These are phyloP conservation scores for Croton setiger DNA, from an alignment of 441 rosid species.

Conservation along the genomic window DNA sequence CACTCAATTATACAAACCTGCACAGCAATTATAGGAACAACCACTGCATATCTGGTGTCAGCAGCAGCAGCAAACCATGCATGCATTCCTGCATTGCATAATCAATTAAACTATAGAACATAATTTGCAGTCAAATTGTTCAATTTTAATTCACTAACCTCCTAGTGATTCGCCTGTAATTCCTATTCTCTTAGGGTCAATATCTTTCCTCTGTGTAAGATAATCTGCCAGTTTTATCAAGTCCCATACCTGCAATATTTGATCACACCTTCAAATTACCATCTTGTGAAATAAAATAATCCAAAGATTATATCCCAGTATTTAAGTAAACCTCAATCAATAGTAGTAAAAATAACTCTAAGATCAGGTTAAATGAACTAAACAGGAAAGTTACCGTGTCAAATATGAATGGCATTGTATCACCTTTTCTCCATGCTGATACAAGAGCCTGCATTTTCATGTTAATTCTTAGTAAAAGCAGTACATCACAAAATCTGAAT, in stretches of 20 bases:
- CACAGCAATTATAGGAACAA: slow-evolving; percentile 75
- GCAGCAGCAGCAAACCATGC: slow-evolving; percentile 92
- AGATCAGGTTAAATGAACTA: slow-evolving; percentile 3
- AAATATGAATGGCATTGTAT: slow-evolving; percentile 90
- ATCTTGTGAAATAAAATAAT: slow-evolving; percentile 8
- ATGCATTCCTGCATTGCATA: slow-evolving; percentile 71
- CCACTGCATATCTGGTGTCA: slow-evolving; percentile 70
- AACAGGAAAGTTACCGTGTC: slow-evolving; percentile 57
- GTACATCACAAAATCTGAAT: background rate
- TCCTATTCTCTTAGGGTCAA: slow-evolving; percentile 80
- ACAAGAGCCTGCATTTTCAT: slow-evolving; percentile 64
- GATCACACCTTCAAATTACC: slow-evolving; percentile 9
- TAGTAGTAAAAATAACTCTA: background rate
- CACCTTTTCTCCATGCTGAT: slow-evolving; percentile 77
- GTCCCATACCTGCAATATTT: slow-evolving; percentile 69
- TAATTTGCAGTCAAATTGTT: background rate
- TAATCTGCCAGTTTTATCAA: slow-evolving; percentile 84
- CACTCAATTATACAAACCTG: slow-evolving; percentile 50
- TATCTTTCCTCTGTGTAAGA: slow-evolving; percentile 70
- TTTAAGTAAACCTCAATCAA: background rate
- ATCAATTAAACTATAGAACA: slow-evolving; percentile 10
- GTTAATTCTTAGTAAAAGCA: background rate
- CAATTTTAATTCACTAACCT: slow-evolving; percentile 48
- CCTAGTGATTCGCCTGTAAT: slow-evolving; percentile 94
- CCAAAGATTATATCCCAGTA: background rate